phyloP scores from a whole-genome alignment of 2,329 filamentous ascomycete species.

The Colletotrichum somersetense region DNA sequence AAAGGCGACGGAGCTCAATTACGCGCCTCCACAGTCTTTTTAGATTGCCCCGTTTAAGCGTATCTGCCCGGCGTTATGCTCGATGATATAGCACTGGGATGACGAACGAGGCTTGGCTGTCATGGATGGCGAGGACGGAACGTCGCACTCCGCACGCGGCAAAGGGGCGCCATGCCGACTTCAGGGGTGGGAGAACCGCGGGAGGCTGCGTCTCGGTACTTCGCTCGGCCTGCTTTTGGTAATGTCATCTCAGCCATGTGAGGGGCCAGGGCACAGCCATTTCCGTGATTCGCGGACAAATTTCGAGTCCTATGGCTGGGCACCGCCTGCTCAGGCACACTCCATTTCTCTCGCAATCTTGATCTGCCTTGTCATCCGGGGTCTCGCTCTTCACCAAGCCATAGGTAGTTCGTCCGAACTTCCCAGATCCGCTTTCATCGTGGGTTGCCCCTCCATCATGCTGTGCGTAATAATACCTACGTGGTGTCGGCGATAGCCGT shows the following conservation, averaged over 20 bases:
- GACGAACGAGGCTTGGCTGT: constrained; percentile 24
- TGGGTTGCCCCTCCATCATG: not conserved
- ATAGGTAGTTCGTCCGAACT: constrained; percentile 20
- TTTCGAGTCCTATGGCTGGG: not conserved
- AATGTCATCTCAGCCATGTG: not conserved
- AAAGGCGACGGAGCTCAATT: constrained; percentile 25
- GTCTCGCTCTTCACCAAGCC: not conserved
- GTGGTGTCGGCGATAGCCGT: constrained; percentile 7
- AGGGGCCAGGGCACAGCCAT: not conserved
- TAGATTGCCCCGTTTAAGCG: constrained; percentile 5
- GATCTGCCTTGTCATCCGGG: not conserved
- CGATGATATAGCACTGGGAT: not conserved
- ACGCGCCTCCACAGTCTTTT: constrained; percentile 25
- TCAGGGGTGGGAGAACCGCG: not conserved
- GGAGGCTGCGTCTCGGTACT: not conserved
- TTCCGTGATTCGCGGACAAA: constrained; percentile 11
- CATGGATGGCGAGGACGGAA: constrained; percentile 22
- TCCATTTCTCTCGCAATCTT: not conserved
- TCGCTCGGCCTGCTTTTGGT: not conserved
- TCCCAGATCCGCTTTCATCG: constrained; percentile 3
- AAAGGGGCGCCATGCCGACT: constrained; percentile 5
- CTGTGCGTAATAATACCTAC: not conserved
- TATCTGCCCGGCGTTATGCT: not conserved
- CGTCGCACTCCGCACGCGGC: constrained; percentile 28
- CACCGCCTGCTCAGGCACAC: not conserved